These are phyloP conservation scores for Takashimella tepidaria DNA, from an alignment of 1,284 basidiomycete genomes.

Conservation along the genomic window DNA sequence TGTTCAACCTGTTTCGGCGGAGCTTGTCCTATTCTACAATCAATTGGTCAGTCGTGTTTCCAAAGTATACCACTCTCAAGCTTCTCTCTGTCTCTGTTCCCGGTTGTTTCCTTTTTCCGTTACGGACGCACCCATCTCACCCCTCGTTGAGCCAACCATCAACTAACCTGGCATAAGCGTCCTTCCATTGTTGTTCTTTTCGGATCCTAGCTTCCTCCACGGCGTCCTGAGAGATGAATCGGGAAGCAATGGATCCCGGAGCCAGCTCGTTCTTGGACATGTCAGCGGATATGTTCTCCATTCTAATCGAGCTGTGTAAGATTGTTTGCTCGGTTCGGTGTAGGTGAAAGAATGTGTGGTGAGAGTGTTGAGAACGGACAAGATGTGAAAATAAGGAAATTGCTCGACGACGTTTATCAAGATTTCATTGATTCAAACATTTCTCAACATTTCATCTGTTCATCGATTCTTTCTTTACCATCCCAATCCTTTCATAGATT, in stretches of 20 bases:
- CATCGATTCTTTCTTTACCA: neutral
- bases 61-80: too few species aligned
- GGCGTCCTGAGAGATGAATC: constrained; percentile 63
- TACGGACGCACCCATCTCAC: neutral
- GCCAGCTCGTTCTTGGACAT: constrained; percentile 19
- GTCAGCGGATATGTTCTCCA: constrained; percentile 12
- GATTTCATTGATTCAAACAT: too few species aligned
- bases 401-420: too few species aligned
- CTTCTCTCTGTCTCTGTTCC: too few species aligned
- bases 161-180: constrained; percentile 76
- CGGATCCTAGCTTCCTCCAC: constrained; percentile 70
- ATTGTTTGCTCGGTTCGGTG: neutral
- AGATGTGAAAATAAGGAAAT: too few species aligned
- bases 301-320: constrained; percentile 1
- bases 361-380: neutral
- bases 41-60: too few species aligned
- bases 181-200: constrained; percentile 83
- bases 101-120: too few species aligned
- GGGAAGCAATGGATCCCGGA: constrained; percentile 36
- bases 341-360: neutral
- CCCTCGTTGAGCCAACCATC: constrained; percentile 1
- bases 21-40: constrained; percentile 68
- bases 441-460: neutral
- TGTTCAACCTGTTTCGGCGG: constrained; percentile 68
- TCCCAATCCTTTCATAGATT: too few species aligned